phyloP scores from a whole-genome alignment of 2,329 filamentous ascomycete genomes.

The Colletotrichum liaoningense region DNA sequence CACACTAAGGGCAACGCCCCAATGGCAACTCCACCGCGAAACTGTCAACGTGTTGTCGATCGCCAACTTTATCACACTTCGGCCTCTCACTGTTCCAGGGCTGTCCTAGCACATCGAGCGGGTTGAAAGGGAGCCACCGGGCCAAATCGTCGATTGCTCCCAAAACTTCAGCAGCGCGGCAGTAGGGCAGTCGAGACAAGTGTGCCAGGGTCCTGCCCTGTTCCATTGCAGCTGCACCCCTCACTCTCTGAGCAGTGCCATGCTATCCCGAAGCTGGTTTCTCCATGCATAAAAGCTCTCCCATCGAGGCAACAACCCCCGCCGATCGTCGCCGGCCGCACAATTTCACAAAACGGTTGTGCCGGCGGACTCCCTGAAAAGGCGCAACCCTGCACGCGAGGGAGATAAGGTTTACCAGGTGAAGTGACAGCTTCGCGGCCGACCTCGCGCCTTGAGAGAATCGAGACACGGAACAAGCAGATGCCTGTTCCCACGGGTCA shows the following conservation, averaged over 20 bases:
- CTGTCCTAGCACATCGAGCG: slow-evolving; percentile 15
- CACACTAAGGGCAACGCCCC: slow-evolving; percentile 27
- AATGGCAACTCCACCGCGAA: slow-evolving; percentile 19
- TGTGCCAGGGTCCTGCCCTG: slow-evolving; percentile 27
- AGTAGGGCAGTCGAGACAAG: slow-evolving; percentile 31
- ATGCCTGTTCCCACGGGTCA: slow-evolving; percentile 25
- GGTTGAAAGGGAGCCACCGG: slow-evolving; percentile 10
- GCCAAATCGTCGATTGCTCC: slow-evolving; percentile 28
- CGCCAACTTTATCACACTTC: slow-evolving; percentile 27
- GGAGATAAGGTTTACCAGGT: slow-evolving; percentile 33
- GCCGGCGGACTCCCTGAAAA: slow-evolving; percentile 10
- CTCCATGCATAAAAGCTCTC: slow-evolving; percentile 28
- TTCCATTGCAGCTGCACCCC: slow-evolving; percentile 23
- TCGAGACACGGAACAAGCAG: slow-evolving; percentile 16
- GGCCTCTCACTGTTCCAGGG: slow-evolving; percentile 8
- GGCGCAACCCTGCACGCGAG: slow-evolving; percentile 17
- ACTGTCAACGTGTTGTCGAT: slow-evolving; percentile 27
- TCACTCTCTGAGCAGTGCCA: slow-evolving; percentile 26
- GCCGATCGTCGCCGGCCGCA: slow-evolving; percentile 18
- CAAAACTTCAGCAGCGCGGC: slow-evolving; percentile 14
- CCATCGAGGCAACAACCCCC: slow-evolving; percentile 4
- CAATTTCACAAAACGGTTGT: slow-evolving; percentile 26
- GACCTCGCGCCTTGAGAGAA: slow-evolving; percentile 13
- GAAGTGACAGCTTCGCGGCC: slow-evolving; percentile 28
- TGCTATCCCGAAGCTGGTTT: slow-evolving; percentile 28